Evolutionary conservation across 2,329 filamentous ascomycete species (phyloP), one percentile per base, ranked within the genome.

Genomic region (Ophiostoma quercus): DNA sequence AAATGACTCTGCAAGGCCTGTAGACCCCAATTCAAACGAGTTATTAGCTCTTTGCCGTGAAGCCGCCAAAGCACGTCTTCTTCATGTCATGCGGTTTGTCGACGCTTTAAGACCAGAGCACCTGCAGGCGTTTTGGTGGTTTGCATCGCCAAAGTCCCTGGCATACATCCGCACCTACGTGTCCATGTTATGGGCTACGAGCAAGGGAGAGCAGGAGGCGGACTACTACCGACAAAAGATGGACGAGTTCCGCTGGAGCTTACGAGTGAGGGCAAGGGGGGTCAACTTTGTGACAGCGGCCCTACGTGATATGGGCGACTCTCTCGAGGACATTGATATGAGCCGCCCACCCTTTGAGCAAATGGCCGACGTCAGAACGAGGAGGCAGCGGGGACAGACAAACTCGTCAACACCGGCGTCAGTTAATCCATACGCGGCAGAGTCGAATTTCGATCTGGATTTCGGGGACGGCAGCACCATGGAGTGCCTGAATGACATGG

Each of bases 161-260:
- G 47, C 47, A 3, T 76, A 80, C 69, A 79, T 82, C 1, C 79
- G 79, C 39, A 79, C 79, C 1, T 79, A 82, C 67, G 79, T 79
- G 0, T 80, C 79, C 0, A 74, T 83, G 1, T 73, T 83, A 12
- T 81, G 79, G 79, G 79, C 78, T 1, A 80, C 79, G 0, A 79
- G 79, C 65, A 76, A 76, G 29, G 77, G 76, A 8, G 75, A 77
- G 1, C 76, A 77, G 9, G 80, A 82, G 73, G 80, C 80, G 72
- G 76, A 77, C 5, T 80, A 79, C 73, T 80, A 80, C 70, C 76
- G 78, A 51, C 76, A 78, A 22, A 78, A 78, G 67, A 75, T 81
- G 12, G 79, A 79, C 5, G 80, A 81, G 69, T 77, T 80, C 16
- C 76, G 79, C 67, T 81, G 80, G 80, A 79, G 79, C 9, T 12